phyloP scores from a whole-genome alignment of 177 flowering plant genomes.

The Vitis hybrid region DNA sequence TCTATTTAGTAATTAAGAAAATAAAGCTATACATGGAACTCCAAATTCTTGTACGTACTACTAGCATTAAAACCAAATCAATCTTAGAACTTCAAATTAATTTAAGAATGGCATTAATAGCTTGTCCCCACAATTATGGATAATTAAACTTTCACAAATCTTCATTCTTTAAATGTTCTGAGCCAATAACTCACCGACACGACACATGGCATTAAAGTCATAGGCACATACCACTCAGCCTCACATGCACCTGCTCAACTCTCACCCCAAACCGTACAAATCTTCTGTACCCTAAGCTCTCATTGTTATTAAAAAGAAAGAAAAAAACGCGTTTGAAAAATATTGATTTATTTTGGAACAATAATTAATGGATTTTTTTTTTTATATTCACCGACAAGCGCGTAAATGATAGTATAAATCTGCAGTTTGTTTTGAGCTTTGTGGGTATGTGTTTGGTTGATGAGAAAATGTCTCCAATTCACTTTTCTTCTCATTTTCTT shows the following conservation, averaged over 20 bases:
- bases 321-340: constrained; percentile 13
- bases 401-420: constrained; percentile 9
- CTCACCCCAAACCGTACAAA: background rate
- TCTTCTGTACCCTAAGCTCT: constrained; percentile 14
- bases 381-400: constrained; percentile 30
- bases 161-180: too few relatives aligned
- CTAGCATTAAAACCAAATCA: too few relatives aligned
- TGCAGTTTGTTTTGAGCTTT: background rate
- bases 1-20: too few relatives aligned
- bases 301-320: background rate
- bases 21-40: too few relatives aligned
- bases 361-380: background rate
- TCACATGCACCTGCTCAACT: constrained; percentile 27
- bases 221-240: background rate
- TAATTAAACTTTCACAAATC: too few relatives aligned
- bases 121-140: too few relatives aligned
- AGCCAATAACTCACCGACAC: background rate
- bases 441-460: background rate
- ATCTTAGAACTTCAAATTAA: too few relatives aligned
- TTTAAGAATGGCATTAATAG: too few relatives aligned
- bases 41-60: too few relatives aligned
- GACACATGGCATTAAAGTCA: background rate
- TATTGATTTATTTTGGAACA: background rate
- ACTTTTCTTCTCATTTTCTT: background rate
- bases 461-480: background rate